Evolutionary conservation across 345 rosid species (phyloP).

Genomic region (Eucalyptus leucophloia): DNA sequence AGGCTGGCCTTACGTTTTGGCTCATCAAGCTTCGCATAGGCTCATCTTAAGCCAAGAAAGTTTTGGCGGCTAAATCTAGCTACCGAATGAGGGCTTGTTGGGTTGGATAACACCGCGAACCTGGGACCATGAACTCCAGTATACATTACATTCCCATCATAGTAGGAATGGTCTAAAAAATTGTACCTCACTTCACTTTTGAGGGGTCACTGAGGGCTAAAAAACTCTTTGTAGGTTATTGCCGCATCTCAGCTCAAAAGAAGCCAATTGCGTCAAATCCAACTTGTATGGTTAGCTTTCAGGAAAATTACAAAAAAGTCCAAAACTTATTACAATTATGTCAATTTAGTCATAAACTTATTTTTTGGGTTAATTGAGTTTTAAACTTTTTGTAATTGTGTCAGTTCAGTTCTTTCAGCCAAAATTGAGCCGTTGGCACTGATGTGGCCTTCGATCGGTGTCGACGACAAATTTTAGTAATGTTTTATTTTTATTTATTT

Average conservation of each 20-base stretch:
- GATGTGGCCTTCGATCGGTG: fast-evolving
- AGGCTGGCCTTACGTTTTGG: not conserved
- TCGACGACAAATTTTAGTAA: fast-evolving
- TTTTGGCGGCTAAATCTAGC: not conserved
- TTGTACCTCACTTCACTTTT: not conserved
- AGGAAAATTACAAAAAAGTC: too few species aligned
- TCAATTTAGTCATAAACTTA: fast-evolving
- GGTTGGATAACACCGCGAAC: not conserved
- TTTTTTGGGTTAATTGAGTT: too few species aligned
- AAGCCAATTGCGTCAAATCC: not conserved
- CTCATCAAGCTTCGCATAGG: not conserved
- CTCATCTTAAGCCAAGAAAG: not conserved
- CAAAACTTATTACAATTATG: too few species aligned
- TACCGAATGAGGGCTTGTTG: not conserved
- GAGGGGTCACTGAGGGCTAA: not conserved
- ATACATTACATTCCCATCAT: not conserved
- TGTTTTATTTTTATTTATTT: too few species aligned
- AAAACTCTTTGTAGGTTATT: not conserved
- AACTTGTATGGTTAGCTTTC: not conserved
- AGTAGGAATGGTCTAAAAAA: too few species aligned
- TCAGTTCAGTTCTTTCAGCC: fast-evolving
- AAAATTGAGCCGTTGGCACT: fast-evolving
- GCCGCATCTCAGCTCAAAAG: not conserved
- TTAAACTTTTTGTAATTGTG: too few species aligned
- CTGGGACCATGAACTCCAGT: not conserved